A percentile compares a stretch with the other conserved stretches of the same genome.
phyloP scores from a whole-genome alignment of 352 stramenopile species.

The Pythium apleroticum region DNA sequence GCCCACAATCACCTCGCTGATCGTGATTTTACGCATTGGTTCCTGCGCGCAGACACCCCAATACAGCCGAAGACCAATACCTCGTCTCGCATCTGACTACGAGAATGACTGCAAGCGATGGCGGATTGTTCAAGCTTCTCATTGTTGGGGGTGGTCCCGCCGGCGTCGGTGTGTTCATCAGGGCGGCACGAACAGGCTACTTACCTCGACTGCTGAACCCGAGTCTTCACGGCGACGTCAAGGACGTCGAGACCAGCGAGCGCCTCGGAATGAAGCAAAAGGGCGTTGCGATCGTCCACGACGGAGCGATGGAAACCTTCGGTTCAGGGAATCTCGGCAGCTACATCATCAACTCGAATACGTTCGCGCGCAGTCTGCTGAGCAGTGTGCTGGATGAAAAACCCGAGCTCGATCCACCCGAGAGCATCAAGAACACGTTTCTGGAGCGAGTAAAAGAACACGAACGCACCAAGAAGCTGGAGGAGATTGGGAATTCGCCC shows the following conservation, averaged over 20 bases:
- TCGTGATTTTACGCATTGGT: background rate
- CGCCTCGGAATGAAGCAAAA: constrained; percentile 47
- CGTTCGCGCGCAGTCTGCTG: constrained; percentile 70
- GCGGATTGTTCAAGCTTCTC: constrained; percentile 67
- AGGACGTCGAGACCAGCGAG: constrained; percentile 41
- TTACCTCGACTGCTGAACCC: constrained; percentile 53
- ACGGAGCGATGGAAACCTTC: constrained; percentile 49
- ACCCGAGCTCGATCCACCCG: constrained; percentile 65
- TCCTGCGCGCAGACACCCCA: background rate
- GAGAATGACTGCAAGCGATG: constrained; percentile 20
- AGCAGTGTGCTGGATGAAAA: constrained; percentile 81
- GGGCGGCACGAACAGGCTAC: constrained; percentile 63
- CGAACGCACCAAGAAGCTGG: constrained; percentile 51
- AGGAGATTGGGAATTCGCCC: constrained; percentile 50
- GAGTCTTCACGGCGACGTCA: constrained; percentile 35
- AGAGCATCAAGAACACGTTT: constrained; percentile 74
- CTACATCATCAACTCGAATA: constrained; percentile 89
- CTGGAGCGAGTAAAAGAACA: constrained; percentile 56
- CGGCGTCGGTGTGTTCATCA: constrained; percentile 76
- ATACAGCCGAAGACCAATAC: background rate
- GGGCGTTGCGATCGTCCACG: constrained; percentile 66
- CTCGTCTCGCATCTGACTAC: background rate
- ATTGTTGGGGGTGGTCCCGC: constrained; percentile 68
- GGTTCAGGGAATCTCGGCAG: constrained; percentile 66
- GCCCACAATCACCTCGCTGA: background rate